Conservation (phyloP, 2,329 filamentous ascomycete genomes). For the Chalaropsis ovoidea region DNA sequence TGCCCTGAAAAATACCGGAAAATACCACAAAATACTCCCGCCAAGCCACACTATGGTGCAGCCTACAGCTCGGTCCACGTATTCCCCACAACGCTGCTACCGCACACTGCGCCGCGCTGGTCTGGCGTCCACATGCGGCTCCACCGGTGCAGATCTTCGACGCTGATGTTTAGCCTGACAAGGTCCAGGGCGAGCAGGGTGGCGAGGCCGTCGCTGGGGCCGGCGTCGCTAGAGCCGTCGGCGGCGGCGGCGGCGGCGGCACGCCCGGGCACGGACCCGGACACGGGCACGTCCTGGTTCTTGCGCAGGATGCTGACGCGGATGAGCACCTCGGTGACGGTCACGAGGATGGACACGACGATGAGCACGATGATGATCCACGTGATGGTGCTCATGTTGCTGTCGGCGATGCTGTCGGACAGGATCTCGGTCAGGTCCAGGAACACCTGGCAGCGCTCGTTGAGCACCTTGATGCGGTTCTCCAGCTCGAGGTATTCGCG, state of each 20-base stretch:
- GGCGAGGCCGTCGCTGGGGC: conserved; percentile 33
- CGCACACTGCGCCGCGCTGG: conserved; percentile 26
- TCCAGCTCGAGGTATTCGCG: conserved; percentile 98
- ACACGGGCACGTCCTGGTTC: conserved; percentile 25
- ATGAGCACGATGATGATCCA: conserved; percentile 98
- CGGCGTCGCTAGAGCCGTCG: conserved; percentile 32
- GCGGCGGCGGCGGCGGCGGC: conserved; percentile 23
- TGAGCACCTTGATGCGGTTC: conserved; percentile 88
- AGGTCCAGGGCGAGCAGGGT: conserved; percentile 45
- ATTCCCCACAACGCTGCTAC: conserved; percentile 17
- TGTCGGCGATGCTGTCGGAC: conserved; percentile 81
- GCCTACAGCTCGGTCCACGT: conserved; percentile 18
- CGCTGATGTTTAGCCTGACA: conserved; percentile 40
- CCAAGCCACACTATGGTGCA: too few species aligned
- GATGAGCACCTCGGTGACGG: conserved; percentile 76
- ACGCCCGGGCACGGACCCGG: background rate
- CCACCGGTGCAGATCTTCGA: conserved; percentile 37
- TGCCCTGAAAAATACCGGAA: background rate
- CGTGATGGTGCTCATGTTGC: conserved; percentile 91
- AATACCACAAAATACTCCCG: too few species aligned
- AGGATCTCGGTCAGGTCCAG: conserved; percentile 92
- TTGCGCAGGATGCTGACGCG: conserved; percentile 65
- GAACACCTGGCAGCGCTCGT: conserved; percentile 93
- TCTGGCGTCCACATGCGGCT: conserved; percentile 28
- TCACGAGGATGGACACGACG: conserved; percentile 79